Base-by-base conservation (phyloP, 108 stramenopile genomes). In the Fragilariopsis cylindrus region DNA sequence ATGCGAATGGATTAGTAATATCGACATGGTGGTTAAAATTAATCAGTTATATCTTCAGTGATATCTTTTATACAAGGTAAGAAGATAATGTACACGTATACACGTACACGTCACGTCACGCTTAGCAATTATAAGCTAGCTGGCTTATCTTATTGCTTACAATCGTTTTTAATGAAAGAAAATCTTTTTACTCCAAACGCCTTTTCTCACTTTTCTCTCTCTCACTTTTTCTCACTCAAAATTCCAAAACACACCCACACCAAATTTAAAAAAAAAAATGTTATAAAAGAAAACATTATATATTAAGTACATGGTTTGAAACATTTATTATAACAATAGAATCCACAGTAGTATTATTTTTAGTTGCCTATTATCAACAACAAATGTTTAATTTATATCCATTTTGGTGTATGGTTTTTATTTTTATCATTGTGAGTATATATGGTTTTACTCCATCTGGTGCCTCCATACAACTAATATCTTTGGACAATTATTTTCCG, bases 1-100 rank as follows among this genome's bases (percentile, higher is more conserved):
- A 71, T 9, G 87, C 87, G 0, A 70, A 85, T 50, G 87, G 87
- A 9, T 48, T 85, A 12, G 47, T 79, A 13, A 42, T 88, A 42
- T 70, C 72, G 30, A 88, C 87, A 2, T 85, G 82, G 82, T 81
- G 79, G 80, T 67, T 85, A 9, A 83, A 82, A 57, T 60, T 88
- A 1, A 44, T 60, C 19, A 41, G 69, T 15, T 88, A 80, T 54
- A 70, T 73, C 0, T 75, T 75, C 64, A 74, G 69, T 12, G 87
- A 83, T 55, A 48, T 80, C 7, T 88, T 82, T 73, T 70, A 60
- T 15, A 45, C 75, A 16, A 46, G 60, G 40, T 69, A 81, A 30
- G 71, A 71, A 7, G 83, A 81, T 74, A 11, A 60, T 85, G 1
- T 82, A 80, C 0, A 73, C 80, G 30, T 85, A 76, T 81, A 63